Percentiles rank a stretch among this genome's conserved stretches.
These are phyloP conservation scores for Arabidopsis suecica DNA, from an alignment of 345 rosid species.

Conservation along the genomic window DNA sequence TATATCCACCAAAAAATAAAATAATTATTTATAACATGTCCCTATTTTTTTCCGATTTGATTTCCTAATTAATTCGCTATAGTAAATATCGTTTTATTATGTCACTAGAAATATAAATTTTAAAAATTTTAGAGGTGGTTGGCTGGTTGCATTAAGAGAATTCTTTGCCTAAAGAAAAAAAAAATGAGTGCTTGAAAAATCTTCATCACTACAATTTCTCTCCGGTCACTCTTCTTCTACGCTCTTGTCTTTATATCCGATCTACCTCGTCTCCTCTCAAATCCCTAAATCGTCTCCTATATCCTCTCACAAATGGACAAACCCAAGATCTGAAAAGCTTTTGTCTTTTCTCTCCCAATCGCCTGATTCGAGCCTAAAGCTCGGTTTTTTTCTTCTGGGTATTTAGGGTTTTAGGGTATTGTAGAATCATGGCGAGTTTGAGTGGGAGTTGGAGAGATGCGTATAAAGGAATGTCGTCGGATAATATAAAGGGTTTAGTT, in stretches of 20 bases:
- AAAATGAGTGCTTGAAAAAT: too few species aligned
- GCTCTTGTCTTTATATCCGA: constrained; percentile 21
- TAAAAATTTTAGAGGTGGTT: too few species aligned
- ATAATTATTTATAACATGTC: too few species aligned
- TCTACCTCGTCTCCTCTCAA: constrained; percentile 17
- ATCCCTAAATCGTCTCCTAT: constrained; percentile 32
- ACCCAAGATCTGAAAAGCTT: constrained; percentile 38
- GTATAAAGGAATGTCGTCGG: constrained; percentile 70
- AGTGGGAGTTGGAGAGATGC: constrained; percentile 52
- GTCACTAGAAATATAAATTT: too few species aligned
- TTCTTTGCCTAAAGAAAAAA: too few species aligned
- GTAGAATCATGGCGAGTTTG: constrained; percentile 33
- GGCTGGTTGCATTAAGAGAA: too few species aligned
- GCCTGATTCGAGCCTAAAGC: constrained; percentile 32
- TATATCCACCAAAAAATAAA: too few species aligned
- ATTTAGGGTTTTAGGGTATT: constrained; percentile 23
- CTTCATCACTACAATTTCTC: constrained; percentile 5
- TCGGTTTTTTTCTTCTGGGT: constrained; percentile 1
- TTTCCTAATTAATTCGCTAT: too few species aligned
- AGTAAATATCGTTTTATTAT: too few species aligned
- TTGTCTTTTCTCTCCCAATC: background rate
- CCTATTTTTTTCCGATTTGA: too few species aligned
- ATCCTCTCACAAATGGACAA: constrained; percentile 27
- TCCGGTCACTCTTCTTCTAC: constrained; percentile 4
- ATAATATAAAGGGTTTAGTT: constrained; percentile 74